These are phyloP conservation scores for Penicillium egyptiacum DNA, from an alignment of 495 filamentous ascomycete species.

Conservation along the genomic window DNA sequence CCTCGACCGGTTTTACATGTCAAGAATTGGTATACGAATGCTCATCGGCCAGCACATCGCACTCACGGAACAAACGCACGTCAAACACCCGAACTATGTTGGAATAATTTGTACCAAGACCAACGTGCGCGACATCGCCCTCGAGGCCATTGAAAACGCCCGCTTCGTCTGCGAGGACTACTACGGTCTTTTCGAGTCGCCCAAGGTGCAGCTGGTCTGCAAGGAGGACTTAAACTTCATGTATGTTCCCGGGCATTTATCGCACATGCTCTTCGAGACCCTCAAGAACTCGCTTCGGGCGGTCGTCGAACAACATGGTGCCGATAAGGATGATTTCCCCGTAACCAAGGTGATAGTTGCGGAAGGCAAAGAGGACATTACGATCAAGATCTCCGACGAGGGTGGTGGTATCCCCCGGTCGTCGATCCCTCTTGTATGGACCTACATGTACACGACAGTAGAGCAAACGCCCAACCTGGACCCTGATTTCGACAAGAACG, in stretches of 20 bases:
- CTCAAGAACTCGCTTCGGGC: constrained; percentile 97
- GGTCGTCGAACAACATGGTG: constrained; percentile 93
- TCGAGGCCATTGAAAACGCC: constrained; percentile 97
- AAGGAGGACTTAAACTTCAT: constrained; percentile 92
- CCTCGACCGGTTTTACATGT: constrained; percentile 99
- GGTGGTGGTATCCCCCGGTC: constrained; percentile 92
- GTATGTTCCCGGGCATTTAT: constrained; percentile 97
- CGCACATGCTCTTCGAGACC: constrained; percentile 99
- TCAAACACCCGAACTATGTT: constrained; percentile 87
- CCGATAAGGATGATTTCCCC: constrained; percentile 92
- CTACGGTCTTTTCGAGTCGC: constrained; percentile 95
- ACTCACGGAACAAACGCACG: constrained; percentile 85
- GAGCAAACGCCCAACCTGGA: constrained; percentile 93
- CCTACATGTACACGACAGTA: constrained; percentile 99
- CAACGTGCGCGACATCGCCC: constrained; percentile 90
- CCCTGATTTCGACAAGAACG: constrained; percentile 97
- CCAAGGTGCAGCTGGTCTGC: constrained; percentile 95
- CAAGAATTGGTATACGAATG: constrained; percentile 99
- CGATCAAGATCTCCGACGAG: constrained; percentile 95
- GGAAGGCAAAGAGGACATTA: constrained; percentile 97
- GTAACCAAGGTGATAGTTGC: constrained; percentile 96
- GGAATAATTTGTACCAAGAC: constrained; percentile 99
- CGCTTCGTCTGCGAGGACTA: constrained; percentile 98
- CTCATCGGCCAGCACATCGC: constrained; percentile 98
- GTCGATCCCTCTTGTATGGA: constrained; percentile 95